Base-by-base conservation (phyloP, 176 grass and related monocot genomes). In the Echinochloa phyllopogon region DNA sequence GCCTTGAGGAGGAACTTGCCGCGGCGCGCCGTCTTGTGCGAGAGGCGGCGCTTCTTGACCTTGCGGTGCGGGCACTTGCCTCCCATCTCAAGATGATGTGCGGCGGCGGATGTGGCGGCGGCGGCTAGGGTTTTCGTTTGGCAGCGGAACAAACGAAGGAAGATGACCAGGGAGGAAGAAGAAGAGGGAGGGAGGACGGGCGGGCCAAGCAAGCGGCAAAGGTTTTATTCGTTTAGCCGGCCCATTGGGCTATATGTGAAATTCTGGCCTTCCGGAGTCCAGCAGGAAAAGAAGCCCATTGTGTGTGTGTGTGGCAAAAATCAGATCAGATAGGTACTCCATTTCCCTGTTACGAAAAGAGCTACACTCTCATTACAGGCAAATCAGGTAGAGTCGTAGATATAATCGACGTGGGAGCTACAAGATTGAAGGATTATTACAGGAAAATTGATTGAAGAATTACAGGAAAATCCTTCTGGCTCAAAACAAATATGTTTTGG, bases 31-130 rank as follows among this genome's bases (percentile, higher is more conserved):
- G 85, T 95, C 83, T 96, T 96, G 83, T 96, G 93, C 10, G 88
- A 89, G 27, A 94, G 89, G 16, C 96, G 66, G 37, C 96, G 89
- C 96, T 96, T 99, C 88, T 99, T 99, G 83, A 96, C 93, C 87
- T 99, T 99, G 80, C 96, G 91, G 74, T 94, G 89, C 48, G 96
- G 96, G 79, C 96, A 99, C 86, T 99, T 99, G 18, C 93, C 96
- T 84, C 96, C 93, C 96, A 99, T 99, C 59, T 55, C 24, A 24
- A 23, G 25, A 51, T 6, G 14, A 36, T 33, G 24, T 10, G 69
- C 69, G 24, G 12, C 69, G 69, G 43, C 42, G 20, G 23, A 33
- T 37, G 10, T 5, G 20, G 8, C 69, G 63, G 74, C 72, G 76
- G 81, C 77, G 82, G 78, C 66, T 85, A 85, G 86, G 90, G 73